These are phyloP conservation scores for Huntiella omanensis DNA, from an alignment of 2,329 filamentous ascomycete species.

Conservation along the genomic window DNA sequence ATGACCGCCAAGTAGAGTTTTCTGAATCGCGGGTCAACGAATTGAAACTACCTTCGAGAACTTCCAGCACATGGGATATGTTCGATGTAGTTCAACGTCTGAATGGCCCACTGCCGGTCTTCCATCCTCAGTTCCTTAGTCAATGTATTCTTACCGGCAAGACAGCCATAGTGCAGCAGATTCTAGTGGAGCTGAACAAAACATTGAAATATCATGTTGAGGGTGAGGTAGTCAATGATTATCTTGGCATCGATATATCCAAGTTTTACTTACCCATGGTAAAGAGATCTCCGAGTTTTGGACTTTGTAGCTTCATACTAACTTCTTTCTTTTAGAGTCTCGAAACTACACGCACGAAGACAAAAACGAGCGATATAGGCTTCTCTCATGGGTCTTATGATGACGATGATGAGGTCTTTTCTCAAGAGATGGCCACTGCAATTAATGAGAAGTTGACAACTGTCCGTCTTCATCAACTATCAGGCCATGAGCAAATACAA, in stretches of 20 bases:
- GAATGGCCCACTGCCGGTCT: conserved; percentile 74
- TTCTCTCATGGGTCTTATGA: not conserved
- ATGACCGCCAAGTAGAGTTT: conserved; percentile 54
- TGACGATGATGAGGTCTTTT: conserved; percentile 36
- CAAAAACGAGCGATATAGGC: conserved; percentile 1
- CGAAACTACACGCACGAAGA: not conserved
- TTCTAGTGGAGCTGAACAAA: conserved; percentile 54
- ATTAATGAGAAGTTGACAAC: conserved; percentile 63
- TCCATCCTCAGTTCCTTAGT: conserved; percentile 78
- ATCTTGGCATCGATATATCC: conserved; percentile 46
- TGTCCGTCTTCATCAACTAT: conserved; percentile 59
- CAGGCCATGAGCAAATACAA: conserved; percentile 71
- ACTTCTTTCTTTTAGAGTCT: conserved; percentile 13
- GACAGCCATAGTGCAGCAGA: conserved; percentile 45
- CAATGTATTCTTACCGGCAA: conserved; percentile 77
- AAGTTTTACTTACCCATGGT: conserved; percentile 30
- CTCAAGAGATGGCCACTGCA: conserved; percentile 47
- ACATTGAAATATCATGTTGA: conserved; percentile 68
- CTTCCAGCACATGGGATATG: conserved; percentile 39
- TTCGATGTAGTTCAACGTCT: conserved; percentile 68
- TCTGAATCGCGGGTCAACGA: conserved; percentile 38
- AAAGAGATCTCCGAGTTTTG: not conserved
- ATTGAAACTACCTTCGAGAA: conserved; percentile 26
- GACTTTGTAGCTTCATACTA: not conserved
- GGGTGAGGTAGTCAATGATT: conserved; percentile 62